Percentiles rank a stretch among this genome's conserved stretches.
Conservation (phyloP, 2,329 filamentous ascomycete species). For the Tolypocladium capitatum region DNA sequence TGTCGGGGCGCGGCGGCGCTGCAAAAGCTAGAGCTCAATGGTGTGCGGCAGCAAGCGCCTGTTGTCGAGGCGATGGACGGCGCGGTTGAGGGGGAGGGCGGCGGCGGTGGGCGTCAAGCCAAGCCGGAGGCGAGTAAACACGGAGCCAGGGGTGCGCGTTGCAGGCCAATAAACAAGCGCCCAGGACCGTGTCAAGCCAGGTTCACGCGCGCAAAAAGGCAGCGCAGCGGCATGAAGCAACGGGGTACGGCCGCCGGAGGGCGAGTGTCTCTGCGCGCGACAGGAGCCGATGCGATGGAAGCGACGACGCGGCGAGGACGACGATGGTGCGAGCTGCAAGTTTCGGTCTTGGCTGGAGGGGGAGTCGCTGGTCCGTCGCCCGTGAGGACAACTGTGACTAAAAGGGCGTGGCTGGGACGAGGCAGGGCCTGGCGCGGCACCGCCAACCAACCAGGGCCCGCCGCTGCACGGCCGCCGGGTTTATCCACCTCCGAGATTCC, state of each 20-base stretch:
- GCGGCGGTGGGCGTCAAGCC: constrained; percentile 2
- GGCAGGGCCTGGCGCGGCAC: no score
- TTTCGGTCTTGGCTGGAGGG: constrained; percentile 6
- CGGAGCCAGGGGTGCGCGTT: constrained; percentile 17
- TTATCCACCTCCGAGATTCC: neutral
- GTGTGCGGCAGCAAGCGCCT: neutral
- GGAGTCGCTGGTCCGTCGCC: constrained; percentile 7
- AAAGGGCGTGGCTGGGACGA: constrained; percentile 30
- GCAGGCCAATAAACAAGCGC: constrained; percentile 18
- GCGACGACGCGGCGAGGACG: constrained; percentile 6
- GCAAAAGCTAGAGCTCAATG: constrained; percentile 5
- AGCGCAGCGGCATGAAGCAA: constrained; percentile 17
- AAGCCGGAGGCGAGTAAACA: constrained; percentile 17
- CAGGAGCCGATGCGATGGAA: constrained; percentile 9
- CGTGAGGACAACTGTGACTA: constrained; percentile 6
- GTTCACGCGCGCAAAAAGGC: constrained; percentile 15
- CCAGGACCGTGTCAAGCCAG: constrained; percentile 12
- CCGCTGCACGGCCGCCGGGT: no score
- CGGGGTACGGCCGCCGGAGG: constrained; percentile 9
- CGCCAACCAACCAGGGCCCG: no score
- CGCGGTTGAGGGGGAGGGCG: constrained; percentile 4
- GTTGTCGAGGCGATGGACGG: neutral
- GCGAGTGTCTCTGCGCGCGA: constrained; percentile 11
- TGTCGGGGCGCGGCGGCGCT: constrained; percentile 20
- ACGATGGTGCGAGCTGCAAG: constrained; percentile 8